Evolutionary conservation across 768 basidiomycete species (phyloP).

Genomic region (Candolleomyces eurysporus): DNA sequence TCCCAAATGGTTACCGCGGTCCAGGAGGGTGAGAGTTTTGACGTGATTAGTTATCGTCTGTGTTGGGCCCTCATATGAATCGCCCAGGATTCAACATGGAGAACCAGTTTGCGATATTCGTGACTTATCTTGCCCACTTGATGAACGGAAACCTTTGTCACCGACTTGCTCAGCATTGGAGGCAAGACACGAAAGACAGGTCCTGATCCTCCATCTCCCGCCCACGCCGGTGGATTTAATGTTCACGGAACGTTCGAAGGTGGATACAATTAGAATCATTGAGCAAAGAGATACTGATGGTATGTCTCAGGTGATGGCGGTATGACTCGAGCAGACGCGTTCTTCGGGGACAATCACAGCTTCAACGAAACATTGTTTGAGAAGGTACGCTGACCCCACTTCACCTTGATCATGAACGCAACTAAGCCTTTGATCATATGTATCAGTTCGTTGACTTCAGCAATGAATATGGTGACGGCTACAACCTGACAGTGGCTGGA

Average conservation of each 20-base stretch:
- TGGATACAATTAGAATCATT: neutral
- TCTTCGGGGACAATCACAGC: slow-evolving; percentile 17
- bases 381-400: slow-evolving; percentile 5
- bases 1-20: neutral
- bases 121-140: slow-evolving; percentile 12
- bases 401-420: neutral
- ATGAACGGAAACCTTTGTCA: slow-evolving; percentile 16
- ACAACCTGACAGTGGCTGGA: too few species aligned
- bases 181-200: neutral
- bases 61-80: neutral
- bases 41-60: too few species aligned
- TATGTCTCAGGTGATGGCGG: neutral
- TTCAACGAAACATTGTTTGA: slow-evolving; percentile 19
- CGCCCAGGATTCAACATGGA: slow-evolving; percentile 12
- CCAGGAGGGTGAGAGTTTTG: slow-evolving; percentile 10
- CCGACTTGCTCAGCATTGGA: slow-evolving; percentile 17
- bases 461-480: too few species aligned
- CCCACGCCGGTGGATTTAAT: too few species aligned
- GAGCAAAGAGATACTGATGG: too few species aligned
- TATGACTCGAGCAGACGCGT: neutral
- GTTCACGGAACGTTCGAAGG: slow-evolving; percentile 11
- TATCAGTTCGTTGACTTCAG: slow-evolving; percentile 11
- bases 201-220: too few species aligned
- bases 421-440: neutral
- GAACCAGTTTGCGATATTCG: too few species aligned